Evolutionary conservation across 345 rosid species (phyloP), one percentile per base, ranked within the genome.

Genomic region (Aquilaria yunnanensis): DNA sequence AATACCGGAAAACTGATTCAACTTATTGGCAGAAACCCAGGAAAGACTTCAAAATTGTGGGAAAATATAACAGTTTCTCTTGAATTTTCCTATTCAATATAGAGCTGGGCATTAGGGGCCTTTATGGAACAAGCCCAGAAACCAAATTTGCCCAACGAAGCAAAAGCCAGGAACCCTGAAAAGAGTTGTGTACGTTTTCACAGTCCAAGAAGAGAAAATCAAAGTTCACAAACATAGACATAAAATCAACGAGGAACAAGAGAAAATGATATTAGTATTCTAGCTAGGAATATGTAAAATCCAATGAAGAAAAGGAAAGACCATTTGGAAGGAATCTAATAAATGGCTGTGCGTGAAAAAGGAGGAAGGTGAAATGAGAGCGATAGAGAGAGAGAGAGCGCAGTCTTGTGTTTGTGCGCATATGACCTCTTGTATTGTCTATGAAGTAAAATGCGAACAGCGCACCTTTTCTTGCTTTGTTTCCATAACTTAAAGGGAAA

Each of bases 241-340:
- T 4, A 61, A 59, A 62, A 62, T 53, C 57, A 66, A 65, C 57
- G 60, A 59, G 73, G 72, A 56, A 66, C 41, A 47, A 58, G 56
- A 60, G 41, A 54, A 57, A 67, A 70, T 43, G 67, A 54, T 63
- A 75, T 46, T 78, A 70, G 77, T 67, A 69, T 66, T 67, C 65
- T 51, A 80, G 68, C 74, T 69, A 60, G 62, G 74, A 75, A 74
- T 73, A 72, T 74, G 62, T 66, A 72, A 74, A 80, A 80, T 75
- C 76, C 71, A 80, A 76, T 68, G 80, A 64, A 77, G 75, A 71
- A 73, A 75, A 63, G 73, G 61, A 72, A 68, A 69, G 68, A 58
- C 41, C 73, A 78, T 65, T 61, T 54, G 55, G 62, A 68, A 81
- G 78, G 89, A 78, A 84, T 76, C 85, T 79, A 63, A 78, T 71